Conservation (phyloP, 768 basidiomycete genomes). For the Termitomyces bulborhizus region DNA sequence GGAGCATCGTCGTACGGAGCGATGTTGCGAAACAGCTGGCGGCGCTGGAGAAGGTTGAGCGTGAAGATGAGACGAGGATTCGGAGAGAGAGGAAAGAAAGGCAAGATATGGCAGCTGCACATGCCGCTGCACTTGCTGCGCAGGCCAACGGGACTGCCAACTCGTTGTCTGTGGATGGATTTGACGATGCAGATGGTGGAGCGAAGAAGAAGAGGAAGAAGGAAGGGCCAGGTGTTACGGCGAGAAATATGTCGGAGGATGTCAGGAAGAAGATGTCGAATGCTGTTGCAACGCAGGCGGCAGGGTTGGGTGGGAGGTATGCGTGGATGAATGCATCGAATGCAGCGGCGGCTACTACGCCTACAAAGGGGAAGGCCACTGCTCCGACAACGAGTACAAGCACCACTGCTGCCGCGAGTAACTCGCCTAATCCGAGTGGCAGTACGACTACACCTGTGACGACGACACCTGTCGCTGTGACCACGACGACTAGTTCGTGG, state of each 20-base stretch:
- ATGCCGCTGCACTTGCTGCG: constrained; percentile 56
- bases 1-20: constrained; percentile 69
- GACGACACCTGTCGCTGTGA: constrained; percentile 19
- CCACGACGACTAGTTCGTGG: constrained; percentile 38
- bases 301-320: constrained; percentile 79
- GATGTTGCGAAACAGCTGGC: constrained; percentile 77
- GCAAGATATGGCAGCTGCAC: constrained; percentile 64
- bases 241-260: constrained; percentile 88
- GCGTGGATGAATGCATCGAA: constrained; percentile 81
- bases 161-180: constrained; percentile 17
- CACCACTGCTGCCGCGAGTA: constrained; percentile 13
- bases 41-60: constrained; percentile 69
- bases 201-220: constrained; percentile 80
- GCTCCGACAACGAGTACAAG: not conserved
- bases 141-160: constrained; percentile 39
- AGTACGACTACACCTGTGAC: not conserved
- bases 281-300: constrained; percentile 81
- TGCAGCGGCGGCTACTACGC: constrained; percentile 32
- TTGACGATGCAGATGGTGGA: constrained; percentile 43
- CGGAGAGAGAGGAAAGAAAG: constrained; percentile 77
- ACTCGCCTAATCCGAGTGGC: constrained; percentile 9
- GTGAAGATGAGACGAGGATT: constrained; percentile 76
- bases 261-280: constrained; percentile 90
- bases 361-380: constrained; percentile 25
- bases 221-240: constrained; percentile 78